A percentile compares a stretch with the other conserved stretches of the same genome.
phyloP scores from a whole-genome alignment of 2,329 filamentous ascomycete species.

The Tolypocladium nubicola region DNA sequence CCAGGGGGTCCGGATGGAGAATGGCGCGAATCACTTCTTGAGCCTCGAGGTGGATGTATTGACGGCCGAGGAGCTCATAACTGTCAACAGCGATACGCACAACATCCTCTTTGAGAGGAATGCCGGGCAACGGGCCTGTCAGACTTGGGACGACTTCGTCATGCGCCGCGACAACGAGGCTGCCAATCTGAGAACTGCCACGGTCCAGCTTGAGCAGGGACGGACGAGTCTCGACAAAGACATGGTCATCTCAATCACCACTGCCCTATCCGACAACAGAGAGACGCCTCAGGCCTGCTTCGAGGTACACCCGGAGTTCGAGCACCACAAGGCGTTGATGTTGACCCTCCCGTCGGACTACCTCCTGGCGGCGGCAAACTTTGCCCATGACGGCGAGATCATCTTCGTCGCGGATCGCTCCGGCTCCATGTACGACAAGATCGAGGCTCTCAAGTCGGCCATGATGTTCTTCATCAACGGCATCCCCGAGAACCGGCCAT shows the following conservation, averaged over 20 bases:
- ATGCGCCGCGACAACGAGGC: conserved; percentile 2
- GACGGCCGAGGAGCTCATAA: neutral
- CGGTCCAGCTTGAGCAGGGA: conserved; percentile 2
- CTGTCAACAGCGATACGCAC: neutral
- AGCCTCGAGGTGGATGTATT: neutral
- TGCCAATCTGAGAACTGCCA: neutral
- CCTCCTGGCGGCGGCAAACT: neutral
- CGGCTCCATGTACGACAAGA: conserved; percentile 33
- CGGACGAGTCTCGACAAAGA: conserved; percentile 2
- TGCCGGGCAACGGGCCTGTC: neutral
- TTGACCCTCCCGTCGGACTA: neutral
- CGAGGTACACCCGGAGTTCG: conserved; percentile 1
- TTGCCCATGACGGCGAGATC: conserved; percentile 2
- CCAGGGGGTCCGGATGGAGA: neutral
- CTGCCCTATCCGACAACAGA: neutral
- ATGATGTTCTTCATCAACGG: conserved; percentile 48
- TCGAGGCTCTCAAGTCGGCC: conserved; percentile 34
- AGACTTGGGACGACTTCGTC: conserved; percentile 5
- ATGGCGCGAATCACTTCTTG: neutral
- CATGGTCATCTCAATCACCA: conserved; percentile 3
- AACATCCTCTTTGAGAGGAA: conserved; percentile 1
- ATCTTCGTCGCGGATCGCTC: conserved; percentile 17
- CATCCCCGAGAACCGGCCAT: conserved; percentile 20
- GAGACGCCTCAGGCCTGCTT: conserved; percentile 1
- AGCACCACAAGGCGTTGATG: conserved; percentile 3